These are phyloP conservation scores for Capsicum baccatum DNA, from an alignment of 257 asterid species.

Conservation along the genomic window DNA sequence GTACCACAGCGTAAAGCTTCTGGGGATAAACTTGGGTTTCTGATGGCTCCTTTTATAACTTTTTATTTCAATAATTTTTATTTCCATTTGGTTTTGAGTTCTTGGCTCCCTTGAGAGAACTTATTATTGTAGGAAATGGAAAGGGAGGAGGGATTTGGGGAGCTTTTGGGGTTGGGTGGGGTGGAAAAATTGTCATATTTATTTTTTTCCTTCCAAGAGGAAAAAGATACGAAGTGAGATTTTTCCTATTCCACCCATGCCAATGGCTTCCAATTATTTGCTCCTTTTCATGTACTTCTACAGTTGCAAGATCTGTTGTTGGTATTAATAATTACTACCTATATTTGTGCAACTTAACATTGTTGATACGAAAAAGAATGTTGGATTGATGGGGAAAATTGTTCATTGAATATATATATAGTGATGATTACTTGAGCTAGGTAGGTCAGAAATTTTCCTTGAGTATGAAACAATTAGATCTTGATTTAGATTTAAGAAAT, in stretches of 20 bases:
- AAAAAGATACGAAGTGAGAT: neutral
- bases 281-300: neutral
- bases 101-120: neutral
- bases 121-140: neutral
- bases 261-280: neutral
- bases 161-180: constrained; percentile 16
- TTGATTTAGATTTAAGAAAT: too few relatives aligned
- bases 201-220: too few relatives aligned
- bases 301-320: neutral
- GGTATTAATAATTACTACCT: too few relatives aligned
- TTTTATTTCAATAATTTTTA: neutral
- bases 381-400: too few relatives aligned
- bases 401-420: too few relatives aligned
- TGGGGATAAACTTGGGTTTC: neutral
- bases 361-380: too few relatives aligned
- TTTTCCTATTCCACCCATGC: constrained; percentile 29
- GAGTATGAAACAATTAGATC: too few relatives aligned
- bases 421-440: too few relatives aligned
- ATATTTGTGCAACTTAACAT: too few relatives aligned
- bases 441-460: too few relatives aligned
- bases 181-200: neutral
- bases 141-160: constrained; percentile 22
- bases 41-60: neutral
- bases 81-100: neutral
- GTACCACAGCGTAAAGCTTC: neutral